These are phyloP conservation scores for Cyclocybe cylindracea DNA, from an alignment of 768 basidiomycete species.

Conservation along the genomic window DNA sequence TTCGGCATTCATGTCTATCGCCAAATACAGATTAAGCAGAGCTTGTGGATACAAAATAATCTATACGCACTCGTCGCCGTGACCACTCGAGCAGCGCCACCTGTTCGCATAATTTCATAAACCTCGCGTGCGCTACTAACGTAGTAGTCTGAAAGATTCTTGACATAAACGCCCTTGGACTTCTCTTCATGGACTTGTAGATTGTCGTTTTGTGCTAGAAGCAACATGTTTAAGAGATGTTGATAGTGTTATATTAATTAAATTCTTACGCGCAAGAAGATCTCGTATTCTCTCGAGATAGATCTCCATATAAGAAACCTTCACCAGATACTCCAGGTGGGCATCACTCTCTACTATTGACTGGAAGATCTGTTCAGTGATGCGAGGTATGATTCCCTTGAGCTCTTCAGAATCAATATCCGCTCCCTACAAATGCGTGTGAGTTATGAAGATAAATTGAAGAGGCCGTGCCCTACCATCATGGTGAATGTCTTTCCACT, in stretches of 20 bases:
- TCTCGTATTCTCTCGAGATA: conserved; percentile 96
- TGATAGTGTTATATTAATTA: not conserved
- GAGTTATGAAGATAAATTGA: conserved; percentile 8
- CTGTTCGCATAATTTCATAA: conserved; percentile 98
- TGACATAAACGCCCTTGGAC: conserved; percentile 95
- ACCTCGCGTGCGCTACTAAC: conserved; percentile 95
- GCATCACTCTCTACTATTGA: conserved; percentile 95
- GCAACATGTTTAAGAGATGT: conserved; percentile 2
- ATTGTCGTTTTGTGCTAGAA: conserved; percentile 92
- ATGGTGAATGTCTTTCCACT: conserved; percentile 96
- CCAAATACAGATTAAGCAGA: not conserved
- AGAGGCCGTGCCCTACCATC: conserved; percentile 65
- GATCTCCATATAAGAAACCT: conserved; percentile 99
- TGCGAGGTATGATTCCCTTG: conserved; percentile 96
- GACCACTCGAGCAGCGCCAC: conserved; percentile 87
- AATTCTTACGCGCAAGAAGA: conserved; percentile 85
- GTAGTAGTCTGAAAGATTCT: conserved; percentile 96
- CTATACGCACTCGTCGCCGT: conserved; percentile 86
- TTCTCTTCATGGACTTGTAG: conserved; percentile 99
- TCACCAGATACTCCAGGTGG: conserved; percentile 96
- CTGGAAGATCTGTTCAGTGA: conserved; percentile 98
- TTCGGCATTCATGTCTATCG: conserved; percentile 97
- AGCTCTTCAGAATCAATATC: conserved; percentile 94
- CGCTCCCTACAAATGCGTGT: conserved; percentile 65
- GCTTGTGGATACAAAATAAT: not conserved